Evolutionary conservation across 352 stramenopile species (phyloP).

Genomic region (Chrysophaeum taylorii): DNA sequence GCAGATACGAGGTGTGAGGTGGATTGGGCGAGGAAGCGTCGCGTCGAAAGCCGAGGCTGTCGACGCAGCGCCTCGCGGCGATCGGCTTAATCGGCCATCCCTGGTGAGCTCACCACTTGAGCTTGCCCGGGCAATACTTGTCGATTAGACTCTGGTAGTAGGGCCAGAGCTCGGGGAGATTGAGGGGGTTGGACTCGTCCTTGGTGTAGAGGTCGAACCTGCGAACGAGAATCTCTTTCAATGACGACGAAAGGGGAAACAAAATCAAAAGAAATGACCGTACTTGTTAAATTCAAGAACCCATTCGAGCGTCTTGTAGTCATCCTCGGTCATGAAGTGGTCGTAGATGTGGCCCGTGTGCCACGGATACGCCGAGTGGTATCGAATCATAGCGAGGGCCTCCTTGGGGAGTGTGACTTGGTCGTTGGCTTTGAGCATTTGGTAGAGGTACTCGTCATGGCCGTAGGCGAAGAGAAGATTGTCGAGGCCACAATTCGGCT

Average conservation of each 20-base stretch:
- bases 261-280: too few relatives aligned
- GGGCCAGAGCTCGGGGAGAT: constrained; percentile 69
- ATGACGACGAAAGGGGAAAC: neutral
- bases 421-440: constrained; percentile 78
- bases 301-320: constrained; percentile 72
- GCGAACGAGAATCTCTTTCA: constrained; percentile 70
- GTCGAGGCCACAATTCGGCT: constrained; percentile 68
- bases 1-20: too few relatives aligned
- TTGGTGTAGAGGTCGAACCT: constrained; percentile 89
- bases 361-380: constrained; percentile 82
- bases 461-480: constrained; percentile 77
- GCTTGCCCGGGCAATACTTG: constrained; percentile 60
- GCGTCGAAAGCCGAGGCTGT: too few relatives aligned
- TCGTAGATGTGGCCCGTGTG: constrained; percentile 79
- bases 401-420: constrained; percentile 61
- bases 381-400: constrained; percentile 80
- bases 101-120: constrained; percentile 38
- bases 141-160: constrained; percentile 79
- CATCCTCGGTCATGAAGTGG: constrained; percentile 67
- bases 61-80: too few relatives aligned
- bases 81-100: too few relatives aligned
- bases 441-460: constrained; percentile 85
- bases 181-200: constrained; percentile 24
- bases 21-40: too few relatives aligned
- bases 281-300: constrained; percentile 79